phyloP scores from a whole-genome alignment of 305 asterid species.

The Fraxinus paxiana region DNA sequence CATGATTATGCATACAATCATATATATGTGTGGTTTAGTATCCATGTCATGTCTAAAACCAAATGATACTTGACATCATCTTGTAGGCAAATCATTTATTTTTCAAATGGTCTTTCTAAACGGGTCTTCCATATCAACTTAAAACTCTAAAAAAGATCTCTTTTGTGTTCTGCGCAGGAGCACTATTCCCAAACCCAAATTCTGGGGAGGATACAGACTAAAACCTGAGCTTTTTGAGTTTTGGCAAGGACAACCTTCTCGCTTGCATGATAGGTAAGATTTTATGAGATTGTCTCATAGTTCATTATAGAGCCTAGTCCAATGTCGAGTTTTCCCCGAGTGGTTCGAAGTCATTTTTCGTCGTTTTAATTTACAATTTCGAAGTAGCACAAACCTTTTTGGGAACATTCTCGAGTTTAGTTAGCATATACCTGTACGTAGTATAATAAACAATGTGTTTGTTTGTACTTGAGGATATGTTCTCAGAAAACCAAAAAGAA shows the following conservation, averaged over 20 bases:
- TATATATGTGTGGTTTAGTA: background rate
- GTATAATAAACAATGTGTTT: background rate
- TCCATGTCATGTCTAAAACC: constrained; percentile 3
- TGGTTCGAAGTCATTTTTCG: background rate
- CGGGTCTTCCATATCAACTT: constrained; percentile 7
- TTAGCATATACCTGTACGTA: background rate
- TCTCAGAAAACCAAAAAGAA: background rate
- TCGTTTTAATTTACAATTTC: background rate
- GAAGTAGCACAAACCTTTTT: background rate
- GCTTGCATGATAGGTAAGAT: constrained; percentile 76
- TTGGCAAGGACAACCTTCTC: constrained; percentile 96
- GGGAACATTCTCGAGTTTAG: background rate
- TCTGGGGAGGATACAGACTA: constrained; percentile 94
- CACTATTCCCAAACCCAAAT: constrained; percentile 66
- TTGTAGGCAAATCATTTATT: background rate
- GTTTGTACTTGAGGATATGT: background rate
- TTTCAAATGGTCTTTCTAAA: background rate
- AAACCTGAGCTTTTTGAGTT: constrained; percentile 78
- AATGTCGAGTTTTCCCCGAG: background rate
- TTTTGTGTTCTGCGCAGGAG: constrained; percentile 41
- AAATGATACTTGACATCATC: background rate
- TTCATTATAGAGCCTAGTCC: constrained; percentile 15
- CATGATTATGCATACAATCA: background rate
- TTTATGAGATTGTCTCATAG: background rate
- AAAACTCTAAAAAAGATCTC: background rate